These are phyloP conservation scores for Talaromyces wortmannii DNA, from an alignment of 495 filamentous ascomycete species.

Conservation along the genomic window DNA sequence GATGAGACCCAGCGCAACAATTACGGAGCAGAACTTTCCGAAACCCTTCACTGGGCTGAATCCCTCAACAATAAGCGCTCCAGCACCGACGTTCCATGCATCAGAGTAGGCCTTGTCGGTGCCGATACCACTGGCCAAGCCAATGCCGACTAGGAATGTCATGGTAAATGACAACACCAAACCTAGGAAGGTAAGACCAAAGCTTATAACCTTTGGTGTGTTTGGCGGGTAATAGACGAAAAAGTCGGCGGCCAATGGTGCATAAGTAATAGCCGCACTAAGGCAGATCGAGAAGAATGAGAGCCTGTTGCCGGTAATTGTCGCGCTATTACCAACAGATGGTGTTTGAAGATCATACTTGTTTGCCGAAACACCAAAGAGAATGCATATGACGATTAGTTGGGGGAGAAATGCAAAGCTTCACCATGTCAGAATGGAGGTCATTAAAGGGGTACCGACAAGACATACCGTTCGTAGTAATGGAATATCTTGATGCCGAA, in stretches of 20 bases:
- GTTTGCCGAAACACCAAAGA: slow-evolving; percentile 58
- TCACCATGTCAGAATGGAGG: background rate
- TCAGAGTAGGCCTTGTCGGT: slow-evolving; percentile 43
- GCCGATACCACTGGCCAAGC: slow-evolving; percentile 56
- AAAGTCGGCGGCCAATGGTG: slow-evolving; percentile 53
- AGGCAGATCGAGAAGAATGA: slow-evolving; percentile 65
- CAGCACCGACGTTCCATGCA: slow-evolving; percentile 44
- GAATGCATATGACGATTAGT: slow-evolving; percentile 55
- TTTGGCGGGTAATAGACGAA: slow-evolving; percentile 59
- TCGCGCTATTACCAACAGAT: slow-evolving; percentile 42
- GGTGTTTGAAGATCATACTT: slow-evolving; percentile 52
- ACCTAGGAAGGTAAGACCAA: slow-evolving; percentile 23
- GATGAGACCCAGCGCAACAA: slow-evolving; percentile 65
- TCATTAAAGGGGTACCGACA: background rate
- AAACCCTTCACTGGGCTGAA: slow-evolving; percentile 57
- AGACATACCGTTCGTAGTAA: slow-evolving; percentile 55
- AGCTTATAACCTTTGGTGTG: slow-evolving; percentile 26
- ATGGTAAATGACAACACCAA: slow-evolving; percentile 50
- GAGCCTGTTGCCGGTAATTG: slow-evolving; percentile 51
- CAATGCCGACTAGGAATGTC: slow-evolving; percentile 59
- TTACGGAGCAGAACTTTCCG: slow-evolving; percentile 65
- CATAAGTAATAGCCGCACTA: slow-evolving; percentile 56
- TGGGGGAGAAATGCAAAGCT: slow-evolving; percentile 67
- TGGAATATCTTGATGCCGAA: slow-evolving; percentile 71
- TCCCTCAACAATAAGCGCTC: slow-evolving; percentile 58